phyloP scores from a whole-genome alignment of 345 rosid species.

The Cardamine chenopodiifolia region DNA sequence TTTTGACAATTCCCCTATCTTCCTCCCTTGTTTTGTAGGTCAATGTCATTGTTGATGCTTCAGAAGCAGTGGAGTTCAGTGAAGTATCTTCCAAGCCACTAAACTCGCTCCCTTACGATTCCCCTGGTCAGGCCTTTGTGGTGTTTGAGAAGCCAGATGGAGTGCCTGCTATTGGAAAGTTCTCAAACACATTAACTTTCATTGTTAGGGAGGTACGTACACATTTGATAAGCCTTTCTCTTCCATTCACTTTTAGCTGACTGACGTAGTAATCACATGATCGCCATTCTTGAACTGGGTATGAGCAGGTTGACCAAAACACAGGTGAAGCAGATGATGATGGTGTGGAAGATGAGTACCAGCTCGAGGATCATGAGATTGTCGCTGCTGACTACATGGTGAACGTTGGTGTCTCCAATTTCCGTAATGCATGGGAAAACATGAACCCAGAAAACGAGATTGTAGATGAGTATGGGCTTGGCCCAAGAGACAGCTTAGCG shows the following conservation, averaged over 20 bases:
- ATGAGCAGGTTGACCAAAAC: slow-evolving; percentile 66
- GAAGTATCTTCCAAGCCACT: slow-evolving; percentile 71
- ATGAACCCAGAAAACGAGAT: slow-evolving; percentile 68
- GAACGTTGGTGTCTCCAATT: slow-evolving; percentile 77
- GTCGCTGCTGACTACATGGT: slow-evolving; percentile 84
- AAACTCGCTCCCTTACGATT: slow-evolving; percentile 84
- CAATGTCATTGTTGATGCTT: slow-evolving; percentile 80
- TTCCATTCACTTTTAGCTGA: background rate
- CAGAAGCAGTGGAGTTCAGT: slow-evolving; percentile 84
- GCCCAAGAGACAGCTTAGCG: slow-evolving; percentile 73
- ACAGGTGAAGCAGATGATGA: slow-evolving; percentile 84
- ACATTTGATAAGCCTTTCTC: background rate
- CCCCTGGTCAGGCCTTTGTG: slow-evolving; percentile 91
- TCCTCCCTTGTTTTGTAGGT: slow-evolving; percentile 51
- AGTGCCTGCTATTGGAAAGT: slow-evolving; percentile 79
- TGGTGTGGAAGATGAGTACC: slow-evolving; percentile 93
- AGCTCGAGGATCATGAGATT: slow-evolving; percentile 87
- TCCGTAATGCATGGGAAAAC: slow-evolving; percentile 91
- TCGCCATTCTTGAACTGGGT: background rate
- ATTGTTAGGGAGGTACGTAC: slow-evolving; percentile 80
- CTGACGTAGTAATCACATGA: background rate
- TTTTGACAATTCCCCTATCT: background rate
- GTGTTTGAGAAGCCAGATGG: slow-evolving; percentile 90
- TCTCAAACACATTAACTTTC: slow-evolving; percentile 83
- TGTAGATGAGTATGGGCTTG: slow-evolving; percentile 89